Evolutionary conservation across 495 filamentous ascomycete genomes (phyloP).

Genomic region (Penicillium salamii): DNA sequence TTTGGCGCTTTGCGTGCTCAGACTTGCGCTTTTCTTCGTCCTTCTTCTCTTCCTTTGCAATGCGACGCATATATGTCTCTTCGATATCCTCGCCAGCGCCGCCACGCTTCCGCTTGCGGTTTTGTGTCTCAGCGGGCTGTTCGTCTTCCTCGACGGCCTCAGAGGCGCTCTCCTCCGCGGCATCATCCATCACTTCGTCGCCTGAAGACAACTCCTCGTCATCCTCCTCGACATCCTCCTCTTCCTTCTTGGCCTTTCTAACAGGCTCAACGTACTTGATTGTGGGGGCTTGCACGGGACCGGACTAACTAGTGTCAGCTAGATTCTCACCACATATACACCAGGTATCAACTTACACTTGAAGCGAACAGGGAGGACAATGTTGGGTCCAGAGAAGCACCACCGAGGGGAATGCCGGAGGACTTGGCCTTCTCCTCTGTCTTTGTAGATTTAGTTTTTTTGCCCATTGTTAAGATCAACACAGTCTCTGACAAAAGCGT

Average conservation of each 20-base stretch:
- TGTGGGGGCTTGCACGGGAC: conserved; percentile 60
- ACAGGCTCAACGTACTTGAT: conserved; percentile 40
- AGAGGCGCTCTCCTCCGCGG: conserved; percentile 34
- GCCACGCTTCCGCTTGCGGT: conserved; percentile 75
- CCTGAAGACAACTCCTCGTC: conserved; percentile 32
- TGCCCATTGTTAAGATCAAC: conserved; percentile 32
- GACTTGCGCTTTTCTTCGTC: conserved; percentile 39
- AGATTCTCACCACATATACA: conserved; percentile 6
- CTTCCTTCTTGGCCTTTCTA: conserved; percentile 25
- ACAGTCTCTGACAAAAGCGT: background rate
- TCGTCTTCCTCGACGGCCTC: conserved; percentile 37
- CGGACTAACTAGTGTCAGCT: conserved; percentile 49
- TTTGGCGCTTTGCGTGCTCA: conserved; percentile 26
- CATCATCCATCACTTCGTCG: conserved; percentile 45
- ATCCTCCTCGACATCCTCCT: conserved; percentile 38
- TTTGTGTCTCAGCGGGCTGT: conserved; percentile 39
- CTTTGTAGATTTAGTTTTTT: conserved; percentile 39
- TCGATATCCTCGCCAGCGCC: conserved; percentile 74
- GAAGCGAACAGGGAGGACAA: conserved; percentile 77
- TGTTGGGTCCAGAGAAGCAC: conserved; percentile 62
- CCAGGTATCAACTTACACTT: conserved; percentile 59
- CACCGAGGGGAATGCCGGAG: conserved; percentile 32
- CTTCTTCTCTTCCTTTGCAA: conserved; percentile 58
- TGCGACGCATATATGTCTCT: conserved; percentile 70
- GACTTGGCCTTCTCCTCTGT: conserved; percentile 16